Base-by-base conservation (phyloP, 176 grass and related monocot genomes). In the Pharus latifolius region DNA sequence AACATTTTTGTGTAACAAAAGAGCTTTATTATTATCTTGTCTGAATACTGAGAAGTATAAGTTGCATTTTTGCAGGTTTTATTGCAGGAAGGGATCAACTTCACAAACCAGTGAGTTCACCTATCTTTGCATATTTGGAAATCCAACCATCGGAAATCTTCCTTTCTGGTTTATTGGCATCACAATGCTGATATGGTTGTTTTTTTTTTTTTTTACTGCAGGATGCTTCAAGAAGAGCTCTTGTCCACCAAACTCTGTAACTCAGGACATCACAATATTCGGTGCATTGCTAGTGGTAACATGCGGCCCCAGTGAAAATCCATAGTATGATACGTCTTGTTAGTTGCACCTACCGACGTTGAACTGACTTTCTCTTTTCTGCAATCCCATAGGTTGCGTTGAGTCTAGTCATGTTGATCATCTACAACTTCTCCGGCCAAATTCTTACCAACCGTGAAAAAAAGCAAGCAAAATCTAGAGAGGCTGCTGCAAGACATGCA, bases 221-320 rank as follows among this genome's bases (percentile, higher is more conserved):
- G 95, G 80, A 78, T 98, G 95, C 78, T 93, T 85, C 42, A 84
- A 85, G 82, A 88, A 93, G 87, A 78, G 81, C 47, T 74, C 80
- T 70, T 98, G 95, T 61, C 68, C 77, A 33, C 74, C 75, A 16
- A 98, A 98, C 63, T 98, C 95, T 30, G 66, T 29, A 16, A 98
- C 69, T 74, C 95, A 98, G 87, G 95, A 98, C 78, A 98, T 98
- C 40, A 98, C 95, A 14, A 98, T 98, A 78, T 90, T 98, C 57
- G 95, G 95, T 22, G 81, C 80, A 27, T 68, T 98, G 62, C 65
- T 92, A 72, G 78, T 94, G 85, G 95, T 96, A 79, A 80, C 37
- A 24, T 49, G 3, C 70, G 37, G 60, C 17, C 54, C 16, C 49
- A 22, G 14, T 66, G n/a, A n/a, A 4, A 34, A 60, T 32, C 52